Evolutionary conservation across 805 yeast species (phyloP), one percentile per base, ranked within the genome.

Genomic region (Candida lessepsii): DNA sequence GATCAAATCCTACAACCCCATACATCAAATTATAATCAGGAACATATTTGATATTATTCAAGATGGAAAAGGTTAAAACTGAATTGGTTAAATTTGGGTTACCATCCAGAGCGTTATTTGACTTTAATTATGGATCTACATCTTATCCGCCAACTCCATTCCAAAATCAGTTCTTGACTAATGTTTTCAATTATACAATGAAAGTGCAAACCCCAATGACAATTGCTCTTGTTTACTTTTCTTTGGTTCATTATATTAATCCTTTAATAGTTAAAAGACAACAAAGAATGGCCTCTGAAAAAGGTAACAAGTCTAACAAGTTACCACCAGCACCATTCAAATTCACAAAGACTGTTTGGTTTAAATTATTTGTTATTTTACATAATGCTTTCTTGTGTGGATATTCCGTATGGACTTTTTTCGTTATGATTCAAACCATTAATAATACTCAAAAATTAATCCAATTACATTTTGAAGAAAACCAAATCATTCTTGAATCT

Each of bases 331-430:
- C 77, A 15, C 87, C 89, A 2, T 67, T 64, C 41, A 40, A 55
- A 8, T 57, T 83, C 35, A 66, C 85, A 10, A 65, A 60, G 21
- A 61, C 73, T 13, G 38, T 45, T 2, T 28, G 58, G 10, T 82
- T 83, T 70, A 76, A 75, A 54, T 34, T 60, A 23, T 70, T 81
- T 37, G 86, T 82, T 19, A 56, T 81, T 11, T 48, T 77, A 29
- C 89, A 82, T 61, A 82, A 82, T 54, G 48, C 79, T 16, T 70
- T 75, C 31, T 71, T 82, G 26, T 81, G 87, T 55, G 63, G 64
- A n/a, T 82, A 81, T 60, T 81, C 86, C 2, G 71, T 73, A 21
- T 81, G 86, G 86, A 81, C 88, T 7, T 81, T 81, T 46, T 34
- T 77, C 16, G 86, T 86, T n/a, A 80, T 82, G 81, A 58, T 73